These are phyloP conservation scores for Pseudisothecium myosuroides DNA, from an alignment of 225 moss, liverwort and hornwort species.

Conservation along the genomic window DNA sequence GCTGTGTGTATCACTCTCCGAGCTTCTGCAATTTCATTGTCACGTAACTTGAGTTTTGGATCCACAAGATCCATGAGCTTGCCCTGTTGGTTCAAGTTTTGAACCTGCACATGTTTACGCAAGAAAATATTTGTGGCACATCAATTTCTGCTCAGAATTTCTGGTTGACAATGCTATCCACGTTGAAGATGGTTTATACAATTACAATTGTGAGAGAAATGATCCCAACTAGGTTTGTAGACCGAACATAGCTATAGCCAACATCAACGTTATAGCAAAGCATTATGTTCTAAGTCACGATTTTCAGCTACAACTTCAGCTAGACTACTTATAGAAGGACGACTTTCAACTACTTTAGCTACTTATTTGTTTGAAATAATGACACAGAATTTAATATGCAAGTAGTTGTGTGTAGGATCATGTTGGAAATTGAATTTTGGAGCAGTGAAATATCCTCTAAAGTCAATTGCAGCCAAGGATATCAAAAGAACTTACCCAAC, in stretches of 20 bases:
- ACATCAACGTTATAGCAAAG: neutral
- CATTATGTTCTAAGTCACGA: neutral
- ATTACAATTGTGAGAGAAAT: neutral
- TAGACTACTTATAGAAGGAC: neutral
- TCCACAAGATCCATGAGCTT: conserved; percentile 5
- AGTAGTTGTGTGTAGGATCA: neutral
- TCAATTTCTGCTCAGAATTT: neutral
- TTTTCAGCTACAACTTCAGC: neutral
- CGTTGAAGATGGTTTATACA: neutral
- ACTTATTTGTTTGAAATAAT: neutral
- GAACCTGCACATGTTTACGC: neutral
- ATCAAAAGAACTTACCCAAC: neutral
- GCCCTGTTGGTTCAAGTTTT: neutral
- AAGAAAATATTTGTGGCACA: neutral
- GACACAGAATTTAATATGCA: neutral
- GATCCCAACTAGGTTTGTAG: neutral
- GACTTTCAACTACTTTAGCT: neutral
- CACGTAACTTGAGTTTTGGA: neutral
- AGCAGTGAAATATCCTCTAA: neutral
- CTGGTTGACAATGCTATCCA: neutral
- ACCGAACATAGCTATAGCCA: neutral
- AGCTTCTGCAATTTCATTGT: neutral
- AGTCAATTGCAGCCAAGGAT: neutral
- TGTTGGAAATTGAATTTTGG: neutral
- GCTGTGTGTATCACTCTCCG: neutral